Evolutionary conservation across 768 basidiomycete species (phyloP).

Genomic region (Cubamyces sp.): DNA sequence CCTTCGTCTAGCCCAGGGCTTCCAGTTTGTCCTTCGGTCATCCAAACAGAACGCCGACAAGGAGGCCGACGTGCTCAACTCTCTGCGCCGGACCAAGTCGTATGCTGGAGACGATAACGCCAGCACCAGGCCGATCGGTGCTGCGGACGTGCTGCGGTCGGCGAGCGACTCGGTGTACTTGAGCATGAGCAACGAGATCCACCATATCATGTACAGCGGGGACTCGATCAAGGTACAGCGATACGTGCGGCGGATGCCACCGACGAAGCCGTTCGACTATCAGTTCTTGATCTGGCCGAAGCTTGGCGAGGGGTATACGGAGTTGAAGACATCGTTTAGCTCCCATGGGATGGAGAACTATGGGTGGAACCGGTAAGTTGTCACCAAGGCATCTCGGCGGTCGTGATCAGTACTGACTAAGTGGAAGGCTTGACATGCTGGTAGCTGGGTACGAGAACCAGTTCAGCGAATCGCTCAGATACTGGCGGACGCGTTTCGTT

Average conservation of each 20-base stretch:
- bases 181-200: conserved; percentile 95
- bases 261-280: conserved; percentile 70
- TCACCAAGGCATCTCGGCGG: neutral
- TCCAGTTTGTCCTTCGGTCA: conserved; percentile 83
- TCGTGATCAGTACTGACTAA: neutral
- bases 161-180: conserved; percentile 81
- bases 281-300: conserved; percentile 95
- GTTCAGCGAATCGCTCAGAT: conserved; percentile 80
- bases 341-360: conserved; percentile 83
- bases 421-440: conserved; percentile 76
- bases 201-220: conserved; percentile 89
- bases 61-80: conserved; percentile 39
- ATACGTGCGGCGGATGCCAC: conserved; percentile 76
- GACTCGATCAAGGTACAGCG: conserved; percentile 87
- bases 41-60: conserved; percentile 28
- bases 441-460: conserved; percentile 82
- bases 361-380: conserved; percentile 78
- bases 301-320: conserved; percentile 84
- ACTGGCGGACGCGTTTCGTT: conserved; percentile 94
- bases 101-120: conserved; percentile 58
- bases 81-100: conserved; percentile 55
- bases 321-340: conserved; percentile 71
- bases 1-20: conserved; percentile 89
- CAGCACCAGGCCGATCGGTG: conserved; percentile 60
- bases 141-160: conserved; percentile 64